Evolutionary conservation across 441 rosid species (phyloP), one percentile per base, ranked within the genome.

Genomic region (Flueggea neowawraea): DNA sequence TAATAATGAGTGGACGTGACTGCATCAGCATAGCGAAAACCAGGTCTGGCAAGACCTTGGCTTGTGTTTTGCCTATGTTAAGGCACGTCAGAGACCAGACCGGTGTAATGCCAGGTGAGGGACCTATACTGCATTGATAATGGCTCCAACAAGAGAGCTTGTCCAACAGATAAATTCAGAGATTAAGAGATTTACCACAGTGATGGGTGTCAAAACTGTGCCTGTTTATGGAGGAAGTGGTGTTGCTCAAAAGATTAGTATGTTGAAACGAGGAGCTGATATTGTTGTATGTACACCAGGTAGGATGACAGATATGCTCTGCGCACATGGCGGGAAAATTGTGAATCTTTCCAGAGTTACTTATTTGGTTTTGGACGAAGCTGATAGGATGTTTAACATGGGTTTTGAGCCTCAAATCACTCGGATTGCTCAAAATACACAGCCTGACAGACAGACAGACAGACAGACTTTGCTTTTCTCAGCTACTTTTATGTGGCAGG

Each of bases 141-240:
- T 94, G 97, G 98, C 96, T 61, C 98, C 98, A 57, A 90, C 98
- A 0, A 94, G 98, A 75, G 97, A 94, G 86, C 98, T 91, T 79
- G 98, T 90, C 63, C 97, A 94, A 79, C 97, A 94, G 80, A 91
- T 94, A 66, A 91, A 90, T 82, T 84, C 88, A 58, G 99, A 94
- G 70, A 82, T 89, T 64, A 91, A 62, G 84, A 94, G 87, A 80
- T 94, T 94, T 75, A 60, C 94, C 58, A 90, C 83, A 83, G 74
- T 72, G 31, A 53, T 87, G 80, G 94, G 94, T 61, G 64, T 91
- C 58, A 75, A 94, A 73, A 89, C 95, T 74, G 96, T 89, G 55
- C 95, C 97, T 58, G 96, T 94, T 5, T 90, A 90, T 72, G 98
- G 97, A 69, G 97, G 98, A 64, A 88, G 95, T 63, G 97, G 98